Base-by-base conservation (phyloP, 805 yeast species). In the Ogataea trehaloabstinens region DNA sequence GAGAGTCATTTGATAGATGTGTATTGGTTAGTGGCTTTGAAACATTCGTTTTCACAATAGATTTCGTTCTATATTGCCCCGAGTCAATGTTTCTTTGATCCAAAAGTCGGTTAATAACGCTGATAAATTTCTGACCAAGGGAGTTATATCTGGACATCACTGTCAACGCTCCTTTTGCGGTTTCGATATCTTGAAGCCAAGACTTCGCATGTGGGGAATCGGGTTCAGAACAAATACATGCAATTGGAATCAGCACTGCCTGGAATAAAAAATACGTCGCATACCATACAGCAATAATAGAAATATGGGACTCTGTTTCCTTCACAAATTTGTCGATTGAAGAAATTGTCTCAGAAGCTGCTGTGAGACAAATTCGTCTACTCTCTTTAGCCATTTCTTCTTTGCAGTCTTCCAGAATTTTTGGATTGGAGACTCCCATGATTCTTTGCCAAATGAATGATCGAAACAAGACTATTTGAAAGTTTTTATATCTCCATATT, bases 201-300 rank as follows among this genome's bases (percentile, higher is more conserved):
- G 56, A 56, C 3, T 36, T 37, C 2, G 75, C 64, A 48, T 70
- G 68, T 35, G 69, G 66, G 11, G 77, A 70, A 4, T 52, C 50
- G 5, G 78, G 73, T 38, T 76, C 80, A 7, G 78, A 67, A 42
- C 77, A 70, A 13, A 73, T 53, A 47, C 78, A 74, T 7, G 75
- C 72, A 37, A 78, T 68, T 6, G 82, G 79, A 34, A 80, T 74
- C 40, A 80, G 58, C 4, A 75, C 71, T 2, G 85, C 84, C 54
- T 80, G 85, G 59, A 80, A 78, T 11, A 78, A 46, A 55, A 76
- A 81, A 51, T 76, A 80, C 0, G 79, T 74, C 4, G 82, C 75
- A 57, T 79, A 76, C 86, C 86, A 80, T 19, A 76, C 71, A 11
- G 76, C 67, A 21, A 78, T 63, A 19, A 73, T 69, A n/a, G 76